Evolutionary conservation across 2,329 filamentous ascomycete genomes (phyloP), one percentile per base, ranked within the genome.

Genomic region (Pseudofabraea citricarpa): DNA sequence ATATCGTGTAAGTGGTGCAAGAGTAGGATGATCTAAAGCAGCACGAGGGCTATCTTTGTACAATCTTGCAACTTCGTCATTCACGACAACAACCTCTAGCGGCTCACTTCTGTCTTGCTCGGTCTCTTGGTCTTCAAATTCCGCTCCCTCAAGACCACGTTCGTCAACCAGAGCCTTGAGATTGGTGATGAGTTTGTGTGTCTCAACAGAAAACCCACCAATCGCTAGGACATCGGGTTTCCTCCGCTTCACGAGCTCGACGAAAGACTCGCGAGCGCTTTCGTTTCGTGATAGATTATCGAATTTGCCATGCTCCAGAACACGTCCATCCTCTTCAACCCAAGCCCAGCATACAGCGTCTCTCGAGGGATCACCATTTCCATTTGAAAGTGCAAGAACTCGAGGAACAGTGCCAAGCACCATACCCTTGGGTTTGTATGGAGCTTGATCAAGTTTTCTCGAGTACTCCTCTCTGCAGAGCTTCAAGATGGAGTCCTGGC

Each of bases 61-160:
- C 4, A 97, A 77, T 35, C 93, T 82, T n/a, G 93, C 93, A 39
- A 96, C 90, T 67, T 98, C 93, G 56, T 98, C 93, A 56, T 97
- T 96, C 49, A 96, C 87, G 43, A 95, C 81, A 22, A 97, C 74
- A 8, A 97, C 85, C 46, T 97, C 91, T 22, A 98, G 73, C 9
- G 81, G 79, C 58, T 95, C 90, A 45, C 75, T 86, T 45, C 83
- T 77, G 50, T 86, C 85, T 48, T 90, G 83, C 44, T 81, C 81
- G 21, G 79, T 80, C n/a, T 91, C 86, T 2, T 73, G 69, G 51
- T 95, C 87, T 40, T 90, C 83, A 57, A 87, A 95, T n/a, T 88
- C 80, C 12, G 87, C 80, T 3, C 88, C 86, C 54, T 82, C 83
- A 8, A 98, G 73, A 40, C 85, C 78, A 60, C 88, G 84, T 49